Percentiles rank a stretch among this genome's conserved stretches.
Evolutionary conservation across 140 eudicot genomes (phyloP).

Genomic region (Ambrosia hybrid): DNA sequence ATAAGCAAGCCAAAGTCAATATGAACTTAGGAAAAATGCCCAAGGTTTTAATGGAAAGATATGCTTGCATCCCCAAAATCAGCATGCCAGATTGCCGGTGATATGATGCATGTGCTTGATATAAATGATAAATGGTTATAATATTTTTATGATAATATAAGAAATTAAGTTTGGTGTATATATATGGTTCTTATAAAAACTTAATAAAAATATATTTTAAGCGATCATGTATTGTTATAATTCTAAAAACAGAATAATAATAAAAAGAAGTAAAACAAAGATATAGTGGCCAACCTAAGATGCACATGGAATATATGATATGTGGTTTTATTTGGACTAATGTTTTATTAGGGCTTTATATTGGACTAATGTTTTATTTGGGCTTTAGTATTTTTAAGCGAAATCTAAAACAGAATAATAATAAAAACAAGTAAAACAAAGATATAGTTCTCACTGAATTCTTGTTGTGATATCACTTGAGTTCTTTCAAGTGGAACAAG

Average conservation of each 20-base stretch:
- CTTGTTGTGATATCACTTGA: too few species aligned
- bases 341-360: too few species aligned
- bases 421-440: too few species aligned
- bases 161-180: background rate
- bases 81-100: background rate
- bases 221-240: background rate
- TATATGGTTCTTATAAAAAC: too few species aligned
- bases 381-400: too few species aligned
- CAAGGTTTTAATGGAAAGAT: background rate
- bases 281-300: background rate
- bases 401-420: too few species aligned
- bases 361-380: too few species aligned
- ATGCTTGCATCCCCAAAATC: background rate
- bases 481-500: too few species aligned
- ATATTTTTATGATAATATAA: background rate
- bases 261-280: background rate
- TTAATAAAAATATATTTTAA: too few species aligned
- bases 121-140: background rate
- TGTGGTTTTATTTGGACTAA: too few species aligned
- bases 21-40: background rate
- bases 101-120: conserved; percentile 6
- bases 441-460: too few species aligned
- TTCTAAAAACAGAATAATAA: background rate
- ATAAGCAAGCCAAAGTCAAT: conserved; percentile 6
- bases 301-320: too few species aligned